Base-by-base conservation (phyloP, 2,329 filamentous ascomycete genomes). In the Arachnomyces sp. region DNA sequence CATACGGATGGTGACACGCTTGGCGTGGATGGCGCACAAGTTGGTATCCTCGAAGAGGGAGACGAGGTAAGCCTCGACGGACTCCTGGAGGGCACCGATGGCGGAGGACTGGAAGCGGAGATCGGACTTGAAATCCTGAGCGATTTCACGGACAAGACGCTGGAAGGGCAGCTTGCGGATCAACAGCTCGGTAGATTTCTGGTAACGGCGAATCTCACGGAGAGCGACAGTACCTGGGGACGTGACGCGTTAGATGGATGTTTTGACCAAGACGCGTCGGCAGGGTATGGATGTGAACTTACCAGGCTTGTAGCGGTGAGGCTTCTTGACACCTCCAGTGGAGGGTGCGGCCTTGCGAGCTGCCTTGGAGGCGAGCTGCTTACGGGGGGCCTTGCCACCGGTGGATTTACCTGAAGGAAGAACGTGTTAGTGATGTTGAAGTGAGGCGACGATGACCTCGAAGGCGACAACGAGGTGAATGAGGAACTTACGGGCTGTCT, bases 361-460 rank as follows among this genome's bases (percentile, higher is more conserved):
- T 55, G 90, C 92, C 85, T 95, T 95, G 77, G 89, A 94, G 59
- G 90, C 90, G 64, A 96, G 88, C 81, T 95, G 89, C 86, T 98
- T 98, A 72, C 77, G 76, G 56, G 77, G 77, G 61, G 77, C 77
- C 70, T 82, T 82, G 73, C 77, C 77, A 79, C 77, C 77, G 66
- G 77, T 80, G 64, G 76, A 79, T 73, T 94, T 83, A 68, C 79
- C 77, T 79, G 60, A 66, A 34, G 44, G 45, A 48, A 57, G 43
- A 43, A 45, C 17, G 39, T 49, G 49, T 57, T 49, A 59, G 57
- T 51, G 36, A 51, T 42, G 42, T 33, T 42, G 46, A 48, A 43
- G 43, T 39, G 36, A 39, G 15, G 18, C 7, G 20, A 28, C 20
- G 36, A 49, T 46, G 44, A 40, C 44, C 46, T 49, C 36, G 39